Percentiles rank a stretch among this genome's conserved stretches.
Evolutionary conservation across 768 basidiomycete genomes (phyloP).

Genomic region (Trametopsis cervina): DNA sequence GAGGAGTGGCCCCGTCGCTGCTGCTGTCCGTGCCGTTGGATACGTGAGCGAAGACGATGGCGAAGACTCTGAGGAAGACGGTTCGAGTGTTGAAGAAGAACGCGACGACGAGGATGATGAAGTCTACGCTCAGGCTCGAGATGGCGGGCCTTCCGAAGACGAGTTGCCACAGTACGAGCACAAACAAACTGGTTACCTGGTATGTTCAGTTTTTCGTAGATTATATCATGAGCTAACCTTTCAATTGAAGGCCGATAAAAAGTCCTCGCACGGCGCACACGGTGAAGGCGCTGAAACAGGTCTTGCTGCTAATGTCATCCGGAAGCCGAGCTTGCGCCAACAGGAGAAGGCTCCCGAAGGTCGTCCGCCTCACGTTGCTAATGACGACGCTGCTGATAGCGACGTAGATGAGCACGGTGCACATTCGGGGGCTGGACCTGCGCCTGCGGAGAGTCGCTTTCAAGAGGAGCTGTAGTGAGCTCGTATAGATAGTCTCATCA

Average conservation of each 20-base stretch:
- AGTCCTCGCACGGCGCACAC: conserved; percentile 10
- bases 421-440: conserved; percentile 9
- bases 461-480: conserved; percentile 16
- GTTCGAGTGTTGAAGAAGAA: conserved; percentile 49
- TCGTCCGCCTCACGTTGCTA: conserved; percentile 26
- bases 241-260: conserved; percentile 27
- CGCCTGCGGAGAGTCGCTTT: conserved; percentile 22
- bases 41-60: conserved; percentile 79
- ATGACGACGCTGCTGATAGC: conserved; percentile 11
- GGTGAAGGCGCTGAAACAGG: conserved; percentile 15
- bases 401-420: not conserved
- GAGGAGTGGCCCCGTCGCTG: conserved; percentile 85
- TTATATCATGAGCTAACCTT: conserved; percentile 34
- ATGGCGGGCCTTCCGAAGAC: conserved; percentile 31
- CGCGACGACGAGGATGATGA: conserved; percentile 39
- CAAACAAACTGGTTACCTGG: conserved; percentile 30
- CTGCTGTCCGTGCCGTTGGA: conserved; percentile 84
- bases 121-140: conserved; percentile 40
- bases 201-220: conserved; percentile 17
- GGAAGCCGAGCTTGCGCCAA: conserved; percentile 50
- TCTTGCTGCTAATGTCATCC: conserved; percentile 29
- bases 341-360: conserved; percentile 72
- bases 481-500: no score
- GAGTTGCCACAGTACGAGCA: conserved; percentile 60
- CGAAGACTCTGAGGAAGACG: conserved; percentile 53